Percentiles rank a stretch among this genome's conserved stretches.
phyloP scores from a whole-genome alignment of 1,284 basidiomycete genomes.

The Chalciporus piperatoides region DNA sequence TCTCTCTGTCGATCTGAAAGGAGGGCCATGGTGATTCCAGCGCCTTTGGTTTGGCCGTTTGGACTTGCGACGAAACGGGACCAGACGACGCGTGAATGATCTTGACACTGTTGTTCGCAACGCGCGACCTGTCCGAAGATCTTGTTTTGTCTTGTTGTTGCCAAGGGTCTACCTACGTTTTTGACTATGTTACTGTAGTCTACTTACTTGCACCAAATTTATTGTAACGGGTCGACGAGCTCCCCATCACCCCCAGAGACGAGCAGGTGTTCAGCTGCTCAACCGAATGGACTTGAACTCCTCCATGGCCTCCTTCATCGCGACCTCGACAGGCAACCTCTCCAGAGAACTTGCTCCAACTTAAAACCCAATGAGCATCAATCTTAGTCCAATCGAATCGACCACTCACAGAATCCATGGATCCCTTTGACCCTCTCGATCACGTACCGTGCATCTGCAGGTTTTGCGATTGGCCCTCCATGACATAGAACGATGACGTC shows the following conservation, averaged over 20 bases:
- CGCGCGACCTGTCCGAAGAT: conserved; percentile 13
- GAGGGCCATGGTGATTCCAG: conserved; percentile 39
- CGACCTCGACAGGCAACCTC: conserved; percentile 26
- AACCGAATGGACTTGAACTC: conserved; percentile 26
- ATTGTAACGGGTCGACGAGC: no score
- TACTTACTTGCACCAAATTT: no score
- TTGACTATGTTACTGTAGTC: no score
- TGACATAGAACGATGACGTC: conserved; percentile 29
- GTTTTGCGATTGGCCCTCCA: conserved; percentile 28
- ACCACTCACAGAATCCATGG: conserved; percentile 29
- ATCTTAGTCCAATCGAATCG: neutral
- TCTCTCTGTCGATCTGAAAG: conserved; percentile 80
- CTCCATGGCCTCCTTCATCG: conserved; percentile 18
- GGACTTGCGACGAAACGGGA: conserved; percentile 7
- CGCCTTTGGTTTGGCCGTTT: conserved; percentile 13
- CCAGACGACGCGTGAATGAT: conserved; percentile 15
- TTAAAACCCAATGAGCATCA: neutral
- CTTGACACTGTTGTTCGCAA: conserved; percentile 13
- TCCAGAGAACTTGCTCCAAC: conserved; percentile 32
- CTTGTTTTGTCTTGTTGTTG: conserved; percentile 35
- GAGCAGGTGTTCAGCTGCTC: neutral
- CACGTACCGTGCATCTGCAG: conserved; percentile 25
- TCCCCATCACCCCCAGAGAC: no score
- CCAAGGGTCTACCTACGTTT: neutral
- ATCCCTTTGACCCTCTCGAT: conserved; percentile 21